Base-by-base conservation (phyloP, 2,329 filamentous ascomycete species). In the Paecilomyces niveus region DNA sequence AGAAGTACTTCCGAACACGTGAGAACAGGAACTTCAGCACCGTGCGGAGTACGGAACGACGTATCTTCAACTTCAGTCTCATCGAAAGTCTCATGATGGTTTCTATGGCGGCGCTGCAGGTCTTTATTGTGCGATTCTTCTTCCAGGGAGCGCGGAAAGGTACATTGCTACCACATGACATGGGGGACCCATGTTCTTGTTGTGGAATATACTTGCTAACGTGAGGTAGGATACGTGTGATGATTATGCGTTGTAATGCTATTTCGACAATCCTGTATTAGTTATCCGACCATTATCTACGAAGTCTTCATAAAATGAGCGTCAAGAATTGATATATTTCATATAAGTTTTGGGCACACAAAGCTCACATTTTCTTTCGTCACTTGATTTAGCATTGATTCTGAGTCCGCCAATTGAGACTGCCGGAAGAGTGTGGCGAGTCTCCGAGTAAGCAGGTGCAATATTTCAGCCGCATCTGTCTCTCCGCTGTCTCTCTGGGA, bases 1-100 rank as follows among this genome's bases (percentile, higher is more conserved):
- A 99, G 72, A 99, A 99, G 76, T 99, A 99, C 81, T 99, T 99
- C 86, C 89, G 95, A 63, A 99, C 94, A 2, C 87, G 94, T 65
- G 94, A 99, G 82, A 99, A 99, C 83, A 85, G 94, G 62, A 99
- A 99, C 79, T 97, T 99, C 79, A 95, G 90, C 79, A 99, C 94
- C 9, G 94, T 99, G 68, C 85, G 90, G 74, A 97, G 92, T 79
- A 99, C 94, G 49, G 94, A 99, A 81, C 86, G 85, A 73, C 84
- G 94, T 63, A 99, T 99, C 70, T 92, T 97, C 80, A 97, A 97
- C 78, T 96, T 99, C 76, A 96, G 90, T 73, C 81, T 99, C 71
- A 89, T 97, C 67, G 94, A 99, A 81, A 89, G 90, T 64, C 83
- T 85, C 62, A 86, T 99, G 80, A 95, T 99, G 80, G 81, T 97